phyloP scores from a whole-genome alignment of 1,139 yeast genomes.

The Hemisphaericaspora lyxosophila region DNA sequence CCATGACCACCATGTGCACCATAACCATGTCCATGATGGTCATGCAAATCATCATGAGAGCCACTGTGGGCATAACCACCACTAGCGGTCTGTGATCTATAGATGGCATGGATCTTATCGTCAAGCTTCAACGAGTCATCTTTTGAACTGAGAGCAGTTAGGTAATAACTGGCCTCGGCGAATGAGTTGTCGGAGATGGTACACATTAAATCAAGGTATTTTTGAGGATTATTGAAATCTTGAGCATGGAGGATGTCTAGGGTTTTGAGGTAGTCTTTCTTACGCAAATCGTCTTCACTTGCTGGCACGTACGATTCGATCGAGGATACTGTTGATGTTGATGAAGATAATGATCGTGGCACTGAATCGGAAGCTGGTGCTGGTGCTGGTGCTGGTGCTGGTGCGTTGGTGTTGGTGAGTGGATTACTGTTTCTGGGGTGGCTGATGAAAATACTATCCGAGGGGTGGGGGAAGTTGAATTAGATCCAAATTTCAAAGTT shows the following conservation, averaged over 20 bases:
- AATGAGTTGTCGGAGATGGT: constrained; percentile 32
- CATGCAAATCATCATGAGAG: constrained; percentile 8
- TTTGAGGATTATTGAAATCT: constrained; percentile 6
- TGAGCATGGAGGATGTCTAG: neutral
- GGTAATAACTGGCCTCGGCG: constrained; percentile 25
- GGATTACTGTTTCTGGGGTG: neutral
- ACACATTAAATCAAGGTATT: constrained; percentile 25
- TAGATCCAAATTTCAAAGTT: constrained; percentile 5
- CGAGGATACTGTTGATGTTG: constrained; percentile 14
- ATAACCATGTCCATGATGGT: neutral
- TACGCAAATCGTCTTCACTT: neutral
- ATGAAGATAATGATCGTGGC: neutral
- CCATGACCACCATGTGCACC: neutral
- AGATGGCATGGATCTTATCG: constrained; percentile 34
- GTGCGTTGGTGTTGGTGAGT: too few species aligned
- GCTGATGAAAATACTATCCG: constrained; percentile 10
- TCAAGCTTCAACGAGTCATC: constrained; percentile 25
- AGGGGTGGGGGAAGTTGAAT: constrained; percentile 1
- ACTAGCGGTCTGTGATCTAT: constrained; percentile 23
- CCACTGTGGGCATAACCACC: neutral
- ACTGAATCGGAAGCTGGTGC: neutral
- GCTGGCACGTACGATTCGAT: constrained; percentile 14
- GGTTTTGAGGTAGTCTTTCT: constrained; percentile 3
- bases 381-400: neutral
- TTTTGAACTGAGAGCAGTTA: constrained; percentile 20